phyloP scores from a whole-genome alignment of 1,284 basidiomycete species.

The Takashimella tepidaria region DNA sequence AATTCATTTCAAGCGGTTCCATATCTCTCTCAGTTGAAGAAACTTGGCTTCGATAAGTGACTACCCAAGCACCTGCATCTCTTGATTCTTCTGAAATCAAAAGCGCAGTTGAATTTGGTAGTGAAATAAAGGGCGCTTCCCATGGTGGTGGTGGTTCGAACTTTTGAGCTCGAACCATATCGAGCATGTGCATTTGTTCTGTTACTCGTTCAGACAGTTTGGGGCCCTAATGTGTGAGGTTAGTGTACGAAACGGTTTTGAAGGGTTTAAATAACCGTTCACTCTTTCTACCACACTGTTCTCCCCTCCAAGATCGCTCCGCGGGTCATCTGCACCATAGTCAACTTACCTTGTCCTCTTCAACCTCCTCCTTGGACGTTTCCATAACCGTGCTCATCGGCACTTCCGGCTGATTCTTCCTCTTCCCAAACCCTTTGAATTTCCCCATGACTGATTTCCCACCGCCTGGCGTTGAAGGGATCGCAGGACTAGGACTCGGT shows the following conservation, averaged over 20 bases:
- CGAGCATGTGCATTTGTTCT: slow-evolving; percentile 52
- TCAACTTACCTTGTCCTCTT: slow-evolving; percentile 32
- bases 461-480: slow-evolving; percentile 30
- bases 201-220: slow-evolving; percentile 39
- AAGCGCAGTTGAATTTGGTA: slow-evolving; percentile 63
- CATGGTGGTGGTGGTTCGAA: slow-evolving; percentile 64
- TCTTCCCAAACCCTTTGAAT: slow-evolving; percentile 66
- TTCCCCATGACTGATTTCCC: slow-evolving; percentile 75
- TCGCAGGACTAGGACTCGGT: slow-evolving; percentile 1
- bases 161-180: slow-evolving; percentile 62
- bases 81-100: slow-evolving; percentile 77
- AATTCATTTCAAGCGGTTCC: slow-evolving; percentile 63
- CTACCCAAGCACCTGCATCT: slow-evolving; percentile 65
- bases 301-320: background rate
- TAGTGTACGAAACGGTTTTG: too few species aligned
- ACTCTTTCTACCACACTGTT: too few species aligned
- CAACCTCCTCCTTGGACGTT: slow-evolving; percentile 2
- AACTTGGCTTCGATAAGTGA: slow-evolving; percentile 69
- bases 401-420: slow-evolving; percentile 49
- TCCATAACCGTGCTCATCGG: slow-evolving; percentile 39
- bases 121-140: slow-evolving; percentile 66
- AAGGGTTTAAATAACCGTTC: too few species aligned
- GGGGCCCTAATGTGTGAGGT: slow-evolving; percentile 17
- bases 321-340: slow-evolving; percentile 8
- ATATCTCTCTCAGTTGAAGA: slow-evolving; percentile 62